Evolutionary conservation across 1,139 yeast genomes (phyloP).

Genomic region (Ashbya aceris): DNA sequence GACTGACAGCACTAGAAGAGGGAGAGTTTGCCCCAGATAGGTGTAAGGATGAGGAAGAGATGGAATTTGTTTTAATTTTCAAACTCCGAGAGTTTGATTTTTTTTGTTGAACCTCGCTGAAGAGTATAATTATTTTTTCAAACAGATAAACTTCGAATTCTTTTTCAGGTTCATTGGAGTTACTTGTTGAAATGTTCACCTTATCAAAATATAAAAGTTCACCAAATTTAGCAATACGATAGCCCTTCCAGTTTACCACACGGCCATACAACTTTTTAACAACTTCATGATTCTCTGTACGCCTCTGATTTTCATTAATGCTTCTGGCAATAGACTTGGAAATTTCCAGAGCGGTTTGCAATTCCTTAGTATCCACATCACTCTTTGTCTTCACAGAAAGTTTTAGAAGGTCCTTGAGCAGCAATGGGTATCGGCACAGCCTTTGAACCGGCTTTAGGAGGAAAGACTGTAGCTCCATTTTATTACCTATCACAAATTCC

Average conservation of each 20-base stretch:
- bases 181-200: constrained; percentile 51
- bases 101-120: constrained; percentile 41
- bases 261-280: constrained; percentile 61
- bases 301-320: constrained; percentile 90
- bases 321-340: constrained; percentile 68
- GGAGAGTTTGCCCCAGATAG: constrained; percentile 14
- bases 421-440: constrained; percentile 82
- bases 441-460: constrained; percentile 92
- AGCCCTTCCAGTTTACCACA: constrained; percentile 93
- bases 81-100: constrained; percentile 29
- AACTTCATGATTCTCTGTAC: constrained; percentile 75
- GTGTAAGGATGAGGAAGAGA: constrained; percentile 22
- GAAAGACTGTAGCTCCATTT: constrained; percentile 82
- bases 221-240: constrained; percentile 73
- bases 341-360: constrained; percentile 59
- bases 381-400: constrained; percentile 31
- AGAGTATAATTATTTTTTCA: constrained; percentile 78
- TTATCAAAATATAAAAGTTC: constrained; percentile 70
- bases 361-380: constrained; percentile 53
- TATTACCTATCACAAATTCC: constrained; percentile 59
- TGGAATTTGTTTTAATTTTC: constrained; percentile 24
- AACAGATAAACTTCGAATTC: constrained; percentile 86
- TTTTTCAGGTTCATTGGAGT: constrained; percentile 56
- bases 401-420: constrained; percentile 68
- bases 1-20: constrained; percentile 2